phyloP scores from a whole-genome alignment of 2,329 filamentous ascomycete species.

The Samsoniella hepiali region DNA sequence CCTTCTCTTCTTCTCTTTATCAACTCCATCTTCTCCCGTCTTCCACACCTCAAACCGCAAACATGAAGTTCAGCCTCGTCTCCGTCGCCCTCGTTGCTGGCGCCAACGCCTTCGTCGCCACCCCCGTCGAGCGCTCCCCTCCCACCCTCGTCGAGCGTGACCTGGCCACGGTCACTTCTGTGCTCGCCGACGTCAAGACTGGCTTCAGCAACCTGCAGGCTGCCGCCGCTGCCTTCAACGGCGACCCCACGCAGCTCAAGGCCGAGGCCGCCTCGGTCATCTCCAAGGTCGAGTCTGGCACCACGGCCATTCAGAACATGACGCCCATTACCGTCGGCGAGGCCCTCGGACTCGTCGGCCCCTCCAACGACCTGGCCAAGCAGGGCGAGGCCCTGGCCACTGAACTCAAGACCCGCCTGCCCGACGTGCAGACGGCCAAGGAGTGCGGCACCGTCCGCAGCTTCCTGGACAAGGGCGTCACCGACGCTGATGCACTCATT shows the following conservation, averaged over 20 bases:
- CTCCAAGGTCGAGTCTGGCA: constrained; percentile 18
- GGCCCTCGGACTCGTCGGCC: constrained; percentile 16
- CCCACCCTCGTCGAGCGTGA: constrained; percentile 19
- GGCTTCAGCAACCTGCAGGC: constrained; percentile 16
- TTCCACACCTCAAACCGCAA: background rate
- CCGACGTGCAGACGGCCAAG: constrained; percentile 12
- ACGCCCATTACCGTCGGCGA: constrained; percentile 18
- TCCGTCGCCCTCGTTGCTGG: constrained; percentile 16
- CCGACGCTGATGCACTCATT: background rate
- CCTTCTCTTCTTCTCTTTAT: background rate
- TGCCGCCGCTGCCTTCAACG: constrained; percentile 18
- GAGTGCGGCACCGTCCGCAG: constrained; percentile 13
- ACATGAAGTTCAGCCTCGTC: constrained; percentile 19
- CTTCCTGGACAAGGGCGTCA: constrained; percentile 10
- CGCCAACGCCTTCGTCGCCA: constrained; percentile 18
- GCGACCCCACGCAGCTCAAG: constrained; percentile 15
- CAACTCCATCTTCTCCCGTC: background rate
- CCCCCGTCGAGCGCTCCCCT: constrained; percentile 9
- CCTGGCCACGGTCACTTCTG: constrained; percentile 18
- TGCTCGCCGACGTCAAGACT: constrained; percentile 19
- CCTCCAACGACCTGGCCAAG: constrained; percentile 17
- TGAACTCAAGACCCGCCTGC: constrained; percentile 13
- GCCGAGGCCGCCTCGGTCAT: constrained; percentile 13
- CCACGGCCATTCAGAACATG: constrained; percentile 14
- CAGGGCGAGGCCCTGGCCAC: constrained; percentile 15